Base-by-base conservation (phyloP, 164 flowering plant genomes). In the Umbilicus rupestris region DNA sequence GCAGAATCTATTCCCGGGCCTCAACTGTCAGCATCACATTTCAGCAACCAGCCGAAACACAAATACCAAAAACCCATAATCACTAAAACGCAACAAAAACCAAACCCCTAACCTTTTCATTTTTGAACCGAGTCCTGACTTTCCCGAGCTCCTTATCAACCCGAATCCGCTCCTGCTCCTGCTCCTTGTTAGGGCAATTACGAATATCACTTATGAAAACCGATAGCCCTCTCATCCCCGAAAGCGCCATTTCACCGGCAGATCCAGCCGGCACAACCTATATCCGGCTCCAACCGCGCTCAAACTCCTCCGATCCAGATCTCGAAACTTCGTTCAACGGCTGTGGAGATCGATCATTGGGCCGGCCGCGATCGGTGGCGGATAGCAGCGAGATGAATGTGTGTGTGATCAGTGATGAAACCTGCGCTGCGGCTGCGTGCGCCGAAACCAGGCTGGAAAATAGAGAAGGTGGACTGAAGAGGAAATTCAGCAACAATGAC, bases 221-320 rank as follows among this genome's bases (percentile, higher is more conserved):
- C 63, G 97, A 92, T 70, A 92, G 89, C n/a, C 97, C 97, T 81
- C 97, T 78, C 97, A 92, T 92, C 47, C 97, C 97, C 9, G 96
- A 84, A 73, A 87, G 74, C 78, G 97, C 92, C 96, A 89, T 89
- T 73, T 64, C 73, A n/a, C 77, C 28, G 72, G 77, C 84, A 82
- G 89, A 84, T 87, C 92, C 83, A 77, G 68, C 39, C 46, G 60
- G 60, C 9, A 52, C 30, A 17, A 24, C 26, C 15, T 52, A 52
- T 24, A 0, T 52, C 58, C 30, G 58, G 15, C 58, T 52, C 60
- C 60, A 19, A 26, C 10, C 30, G 58, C 58, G 58, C 24, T 52
- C 15, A 52, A 52, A 22, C 7, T 24, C 14, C 58, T 50, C 57
- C 9, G 58, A 52, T 52, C 30, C 55, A 47, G 58, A 16, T 8